phyloP scores from a whole-genome alignment of 495 filamentous ascomycete species.

The Penicillium herquei region DNA sequence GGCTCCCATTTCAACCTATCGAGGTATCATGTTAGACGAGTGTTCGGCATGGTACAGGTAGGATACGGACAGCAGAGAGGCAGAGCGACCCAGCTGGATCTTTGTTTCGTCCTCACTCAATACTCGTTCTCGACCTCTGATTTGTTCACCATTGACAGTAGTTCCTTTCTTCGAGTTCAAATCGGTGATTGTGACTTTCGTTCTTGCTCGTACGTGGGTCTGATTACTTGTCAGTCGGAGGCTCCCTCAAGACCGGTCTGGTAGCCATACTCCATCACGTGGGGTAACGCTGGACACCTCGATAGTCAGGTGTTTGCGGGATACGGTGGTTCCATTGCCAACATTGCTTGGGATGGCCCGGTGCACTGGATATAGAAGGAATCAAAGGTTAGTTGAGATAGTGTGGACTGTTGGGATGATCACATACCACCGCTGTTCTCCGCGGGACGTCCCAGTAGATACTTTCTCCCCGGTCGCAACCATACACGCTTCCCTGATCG shows the following conservation, averaged over 20 bases:
- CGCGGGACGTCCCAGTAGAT: slow-evolving; percentile 70
- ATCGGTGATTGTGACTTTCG: slow-evolving; percentile 63
- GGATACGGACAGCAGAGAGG: slow-evolving; percentile 45
- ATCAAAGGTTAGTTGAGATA: slow-evolving; percentile 10
- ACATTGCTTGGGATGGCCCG: slow-evolving; percentile 64
- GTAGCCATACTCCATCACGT: slow-evolving; percentile 64
- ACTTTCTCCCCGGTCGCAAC: slow-evolving; percentile 78
- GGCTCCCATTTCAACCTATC: slow-evolving; percentile 80
- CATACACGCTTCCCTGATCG: slow-evolving; percentile 67
- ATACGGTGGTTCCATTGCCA: slow-evolving; percentile 47
- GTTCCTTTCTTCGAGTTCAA: slow-evolving; percentile 79
- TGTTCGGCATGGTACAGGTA: not conserved
- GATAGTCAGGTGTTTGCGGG: slow-evolving; percentile 84
- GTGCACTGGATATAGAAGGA: slow-evolving; percentile 36
- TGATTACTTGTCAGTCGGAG: slow-evolving; percentile 23
- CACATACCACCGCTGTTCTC: slow-evolving; percentile 42
- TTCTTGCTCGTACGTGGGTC: slow-evolving; percentile 57
- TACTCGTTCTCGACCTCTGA: slow-evolving; percentile 53
- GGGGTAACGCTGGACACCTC: slow-evolving; percentile 62
- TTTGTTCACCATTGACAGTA: slow-evolving; percentile 65
- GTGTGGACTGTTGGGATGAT: not conserved
- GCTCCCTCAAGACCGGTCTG: not conserved
- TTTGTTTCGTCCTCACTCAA: slow-evolving; percentile 55
- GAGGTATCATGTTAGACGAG: not conserved
- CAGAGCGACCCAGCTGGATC: slow-evolving; percentile 65